These are phyloP conservation scores for Trichoderma breve DNA, from an alignment of 2,329 filamentous ascomycete genomes.

Conservation along the genomic window DNA sequence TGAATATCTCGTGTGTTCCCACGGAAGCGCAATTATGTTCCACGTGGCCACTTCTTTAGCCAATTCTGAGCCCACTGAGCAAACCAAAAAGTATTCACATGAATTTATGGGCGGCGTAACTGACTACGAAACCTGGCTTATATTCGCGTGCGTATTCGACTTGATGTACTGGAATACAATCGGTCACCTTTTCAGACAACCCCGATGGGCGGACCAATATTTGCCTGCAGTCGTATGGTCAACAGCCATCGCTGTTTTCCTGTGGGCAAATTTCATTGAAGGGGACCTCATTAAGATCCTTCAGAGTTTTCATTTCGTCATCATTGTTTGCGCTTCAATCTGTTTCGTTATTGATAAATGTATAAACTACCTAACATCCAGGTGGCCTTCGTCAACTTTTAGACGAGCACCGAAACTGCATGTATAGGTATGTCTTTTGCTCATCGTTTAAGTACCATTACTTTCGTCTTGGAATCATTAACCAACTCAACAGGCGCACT, in stretches of 20 bases:
- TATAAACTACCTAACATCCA: not conserved
- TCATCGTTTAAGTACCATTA: not conserved
- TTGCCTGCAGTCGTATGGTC: rapidly evolving
- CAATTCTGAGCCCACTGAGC: not conserved
- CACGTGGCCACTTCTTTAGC: not conserved
- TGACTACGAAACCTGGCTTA: not conserved
- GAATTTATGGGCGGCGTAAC: not conserved
- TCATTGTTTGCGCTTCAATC: not conserved
- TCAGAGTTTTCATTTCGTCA: not conserved
- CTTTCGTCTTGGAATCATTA: not conserved
- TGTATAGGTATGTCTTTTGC: not conserved
- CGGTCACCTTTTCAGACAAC: not conserved
- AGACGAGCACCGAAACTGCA: not conserved
- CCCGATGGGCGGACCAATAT: not conserved
- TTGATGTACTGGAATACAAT: not conserved
- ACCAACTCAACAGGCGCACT: not conserved
- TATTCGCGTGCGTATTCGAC: not conserved
- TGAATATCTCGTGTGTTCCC: not conserved
- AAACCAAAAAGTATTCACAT: not conserved
- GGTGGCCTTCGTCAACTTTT: not conserved
- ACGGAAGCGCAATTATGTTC: not conserved
- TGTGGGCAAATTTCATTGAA: not conserved
- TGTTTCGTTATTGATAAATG: not conserved
- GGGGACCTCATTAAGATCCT: not conserved
- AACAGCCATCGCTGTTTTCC: not conserved